Base-by-base conservation (phyloP, 176 grass and related monocot species). In the Typha latifolia region DNA sequence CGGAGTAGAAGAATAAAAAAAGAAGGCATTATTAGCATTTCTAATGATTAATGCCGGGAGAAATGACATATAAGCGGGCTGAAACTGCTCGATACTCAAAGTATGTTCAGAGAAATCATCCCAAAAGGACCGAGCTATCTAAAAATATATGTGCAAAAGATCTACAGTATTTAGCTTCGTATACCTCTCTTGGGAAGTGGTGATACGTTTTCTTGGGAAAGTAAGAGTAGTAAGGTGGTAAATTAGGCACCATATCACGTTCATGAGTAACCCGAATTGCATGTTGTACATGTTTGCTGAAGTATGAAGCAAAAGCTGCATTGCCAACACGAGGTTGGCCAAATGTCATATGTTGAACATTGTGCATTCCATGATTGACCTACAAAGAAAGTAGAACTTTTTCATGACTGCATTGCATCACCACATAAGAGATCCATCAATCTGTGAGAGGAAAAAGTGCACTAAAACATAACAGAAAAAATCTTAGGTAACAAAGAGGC, bases 251-350 rank as follows among this genome's bases (percentile, higher is more conserved):
- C 24, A 90, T 70, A 79, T 85, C 86, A 62, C 67, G 79, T 55
- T 24, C 82, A 2, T 90, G 86, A 67, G 77, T 82, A 49, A 90
- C 52, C 55, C 86, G 75, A 70, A 85, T 69, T 22, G 79, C 80
- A 34, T 82, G 74, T 14, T 76, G 78, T 31, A 89, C 82, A 59
- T 81, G 78, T 89, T 79, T 50, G 9, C 74, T 69, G 1, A 89
- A 89, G 67, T 66, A 82, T 22, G 75, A 78, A 7, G 81, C 75
- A 47, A 89, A 89, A 66, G 27, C 82, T 82, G 82, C 73, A 74
- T 85, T 90, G 49, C 87, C 82, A 69, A 90, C 79, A 70, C 86
- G 86, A 49, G 86, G 86, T 10, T 90, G 86, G 47, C 86, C 86
- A 13, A 90, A 90, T 26, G 82, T 90, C 67, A 82, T 82, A 20